A percentile compares a stretch with the other conserved stretches of the same genome.
Conservation (phyloP, 805 yeast species). For the Monosporozyma yasuniensis region DNA sequence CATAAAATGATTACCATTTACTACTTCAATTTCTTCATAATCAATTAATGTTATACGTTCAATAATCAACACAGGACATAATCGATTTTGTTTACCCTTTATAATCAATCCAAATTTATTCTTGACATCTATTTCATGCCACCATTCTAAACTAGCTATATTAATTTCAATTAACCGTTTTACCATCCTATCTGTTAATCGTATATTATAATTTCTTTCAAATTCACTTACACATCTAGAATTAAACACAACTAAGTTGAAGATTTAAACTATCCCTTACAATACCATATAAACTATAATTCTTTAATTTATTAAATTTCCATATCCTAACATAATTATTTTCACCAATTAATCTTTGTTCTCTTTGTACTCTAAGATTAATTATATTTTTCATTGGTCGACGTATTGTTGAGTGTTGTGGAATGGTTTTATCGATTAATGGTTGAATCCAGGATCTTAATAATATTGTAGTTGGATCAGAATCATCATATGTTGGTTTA, state of each 20-base stretch:
- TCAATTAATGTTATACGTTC: background rate
- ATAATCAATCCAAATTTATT: background rate
- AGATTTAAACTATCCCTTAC: background rate
- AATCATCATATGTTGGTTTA: background rate
- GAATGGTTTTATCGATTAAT: background rate
- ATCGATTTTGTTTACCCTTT: background rate
- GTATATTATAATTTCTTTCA: background rate
- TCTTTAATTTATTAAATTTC: background rate
- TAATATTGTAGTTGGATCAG: background rate
- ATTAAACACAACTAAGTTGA: background rate
- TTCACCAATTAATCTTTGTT: background rate
- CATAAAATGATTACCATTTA: background rate
- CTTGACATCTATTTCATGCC: background rate
- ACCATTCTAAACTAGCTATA: background rate
- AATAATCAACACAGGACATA: background rate
- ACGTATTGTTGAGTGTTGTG: background rate
- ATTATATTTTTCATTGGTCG: background rate
- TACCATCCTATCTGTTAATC: background rate
- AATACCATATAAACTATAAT: background rate
- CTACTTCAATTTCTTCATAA: background rate
- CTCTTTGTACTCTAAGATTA: background rate
- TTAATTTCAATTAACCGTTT: background rate
- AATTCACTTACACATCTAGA: background rate
- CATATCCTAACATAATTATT: background rate
- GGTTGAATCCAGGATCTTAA: background rate